Evolutionary conservation across 108 stramenopile genomes (phyloP).

Genomic region (Parietichytrium sp.): DNA sequence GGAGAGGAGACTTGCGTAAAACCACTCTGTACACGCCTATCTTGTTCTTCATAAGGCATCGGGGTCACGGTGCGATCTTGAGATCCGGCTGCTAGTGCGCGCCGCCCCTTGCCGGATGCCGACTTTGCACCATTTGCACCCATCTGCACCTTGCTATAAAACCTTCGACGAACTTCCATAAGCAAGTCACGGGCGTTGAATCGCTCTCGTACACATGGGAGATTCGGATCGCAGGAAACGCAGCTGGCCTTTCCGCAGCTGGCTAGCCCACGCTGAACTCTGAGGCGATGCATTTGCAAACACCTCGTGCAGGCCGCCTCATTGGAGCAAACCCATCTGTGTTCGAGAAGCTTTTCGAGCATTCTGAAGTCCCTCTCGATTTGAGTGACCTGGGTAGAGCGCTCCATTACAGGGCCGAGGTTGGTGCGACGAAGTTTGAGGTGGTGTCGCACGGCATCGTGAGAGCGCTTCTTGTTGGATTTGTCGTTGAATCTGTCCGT

Average conservation of each 20-base stretch:
- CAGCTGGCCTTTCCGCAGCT: background rate
- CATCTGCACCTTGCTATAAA: conserved; percentile 19
- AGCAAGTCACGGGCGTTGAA: background rate
- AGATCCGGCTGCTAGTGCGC: no score
- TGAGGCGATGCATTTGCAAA: conserved; percentile 22
- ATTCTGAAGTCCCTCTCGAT: background rate
- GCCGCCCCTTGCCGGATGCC: no score
- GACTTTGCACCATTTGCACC: no score
- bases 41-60: no score
- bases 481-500: conserved; percentile 29
- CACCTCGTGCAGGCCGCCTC: background rate
- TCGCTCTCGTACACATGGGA: background rate
- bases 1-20: no score
- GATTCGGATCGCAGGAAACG: background rate
- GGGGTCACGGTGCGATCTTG: no score
- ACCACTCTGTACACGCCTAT: no score
- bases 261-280: conserved; percentile 32
- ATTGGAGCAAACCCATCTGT: conserved; percentile 23
- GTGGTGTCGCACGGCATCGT: conserved; percentile 29
- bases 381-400: background rate
- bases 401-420: background rate
- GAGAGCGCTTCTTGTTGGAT: conserved; percentile 28
- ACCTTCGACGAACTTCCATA: conserved; percentile 6
- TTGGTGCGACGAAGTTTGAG: conserved; percentile 23
- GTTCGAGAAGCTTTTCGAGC: conserved; percentile 39